Evolutionary conservation across 139 green algal species (phyloP).

Genomic region (Coelastrella sp.): DNA sequence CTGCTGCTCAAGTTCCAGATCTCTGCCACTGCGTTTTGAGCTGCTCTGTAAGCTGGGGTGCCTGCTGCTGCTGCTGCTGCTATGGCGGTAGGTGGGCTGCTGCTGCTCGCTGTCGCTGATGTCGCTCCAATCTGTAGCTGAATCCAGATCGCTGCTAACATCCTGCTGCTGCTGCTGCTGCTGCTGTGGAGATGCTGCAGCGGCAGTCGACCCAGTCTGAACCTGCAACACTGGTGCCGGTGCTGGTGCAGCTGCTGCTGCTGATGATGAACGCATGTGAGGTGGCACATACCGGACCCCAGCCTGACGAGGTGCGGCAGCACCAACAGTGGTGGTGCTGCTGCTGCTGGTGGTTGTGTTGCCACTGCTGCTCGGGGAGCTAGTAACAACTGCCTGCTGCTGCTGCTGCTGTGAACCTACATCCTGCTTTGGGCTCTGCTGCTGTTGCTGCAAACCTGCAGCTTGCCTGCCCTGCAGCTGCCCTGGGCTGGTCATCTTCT

Average conservation of each 20-base stretch:
- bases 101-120: constrained; percentile 1
- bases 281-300: not conserved
- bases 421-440: not conserved
- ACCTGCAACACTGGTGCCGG: not conserved
- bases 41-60: not conserved
- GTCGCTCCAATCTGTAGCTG: constrained; percentile 59
- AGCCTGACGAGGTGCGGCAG: too few species aligned
- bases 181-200: not conserved
- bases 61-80: not conserved
- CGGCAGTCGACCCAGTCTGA: not conserved
- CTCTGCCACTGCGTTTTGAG: not conserved
- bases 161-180: constrained; percentile 16
- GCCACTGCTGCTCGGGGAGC: not conserved
- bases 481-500: not conserved
- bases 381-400: not conserved
- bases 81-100: not conserved
- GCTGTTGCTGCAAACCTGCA: not conserved
- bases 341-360: constrained; percentile 37
- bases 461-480: too few species aligned
- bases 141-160: not conserved
- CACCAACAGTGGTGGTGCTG: not conserved
- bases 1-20: not conserved
- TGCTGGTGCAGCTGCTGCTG: constrained; percentile 23
- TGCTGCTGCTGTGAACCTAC: not conserved
- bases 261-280: not conserved